phyloP scores from a whole-genome alignment of 306 rosid genomes.

The Begonia masoniana region DNA sequence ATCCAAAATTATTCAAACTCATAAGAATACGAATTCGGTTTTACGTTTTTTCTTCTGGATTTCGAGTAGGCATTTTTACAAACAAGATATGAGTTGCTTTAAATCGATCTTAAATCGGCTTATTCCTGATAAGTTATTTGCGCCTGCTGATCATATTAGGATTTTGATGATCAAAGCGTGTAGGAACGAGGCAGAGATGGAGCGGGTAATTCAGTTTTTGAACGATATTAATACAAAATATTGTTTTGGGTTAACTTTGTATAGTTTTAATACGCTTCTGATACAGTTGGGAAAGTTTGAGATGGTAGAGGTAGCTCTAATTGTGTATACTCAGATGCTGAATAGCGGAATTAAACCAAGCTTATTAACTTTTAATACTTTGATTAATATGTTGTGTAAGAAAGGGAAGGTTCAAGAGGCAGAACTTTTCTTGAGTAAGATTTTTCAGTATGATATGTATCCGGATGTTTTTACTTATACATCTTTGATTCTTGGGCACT shows the following conservation, averaged over 20 bases:
- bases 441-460: constrained; percentile 17
- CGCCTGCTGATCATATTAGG: constrained; percentile 25
- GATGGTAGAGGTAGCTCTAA: constrained; percentile 21
- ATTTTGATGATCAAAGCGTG: constrained; percentile 30
- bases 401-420: constrained; percentile 26
- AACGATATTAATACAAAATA: constrained; percentile 8
- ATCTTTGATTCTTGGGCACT: constrained; percentile 30
- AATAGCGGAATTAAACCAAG: constrained; percentile 23
- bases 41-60: constrained; percentile 34
- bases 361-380: constrained; percentile 25
- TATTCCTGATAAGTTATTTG: constrained; percentile 13
- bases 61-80: constrained; percentile 11
- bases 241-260: constrained; percentile 26
- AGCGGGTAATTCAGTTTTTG: constrained; percentile 16
- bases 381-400: constrained; percentile 28
- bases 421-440: constrained; percentile 17
- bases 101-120: constrained; percentile 25
- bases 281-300: constrained; percentile 31
- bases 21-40: constrained; percentile 15
- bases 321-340: constrained; percentile 16
- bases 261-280: constrained; percentile 31
- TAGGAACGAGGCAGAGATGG: constrained; percentile 18
- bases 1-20: constrained; percentile 16
- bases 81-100: constrained; percentile 21
- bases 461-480: constrained; percentile 31